Conservation (phyloP, 805 yeast genomes). For the Ogataea naganishii region DNA sequence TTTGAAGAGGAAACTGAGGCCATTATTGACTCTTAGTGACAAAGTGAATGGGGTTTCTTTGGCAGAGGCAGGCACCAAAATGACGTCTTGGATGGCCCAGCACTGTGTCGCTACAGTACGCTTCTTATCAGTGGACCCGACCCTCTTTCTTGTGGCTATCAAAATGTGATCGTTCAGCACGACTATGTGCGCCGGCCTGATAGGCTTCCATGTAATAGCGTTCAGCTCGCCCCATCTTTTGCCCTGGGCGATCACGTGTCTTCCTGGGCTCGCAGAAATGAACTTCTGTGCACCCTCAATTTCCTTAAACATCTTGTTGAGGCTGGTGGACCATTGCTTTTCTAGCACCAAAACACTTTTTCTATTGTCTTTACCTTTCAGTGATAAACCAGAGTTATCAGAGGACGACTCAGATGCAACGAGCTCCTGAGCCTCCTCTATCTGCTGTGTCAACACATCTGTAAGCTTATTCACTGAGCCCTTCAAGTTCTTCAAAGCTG, state of each 20-base stretch:
- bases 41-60: slow-evolving; percentile 13
- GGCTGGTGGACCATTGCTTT: slow-evolving; percentile 71
- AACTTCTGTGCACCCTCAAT: slow-evolving; percentile 89
- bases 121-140: slow-evolving; percentile 23
- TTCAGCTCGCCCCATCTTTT: slow-evolving; percentile 84
- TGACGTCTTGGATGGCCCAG: slow-evolving; percentile 64
- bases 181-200: slow-evolving; percentile 67
- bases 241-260: slow-evolving; percentile 73
- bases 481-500: slow-evolving; percentile 55
- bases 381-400: not conserved
- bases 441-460: slow-evolving; percentile 41
- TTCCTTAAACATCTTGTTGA: slow-evolving; percentile 62
- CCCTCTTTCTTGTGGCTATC: slow-evolving; percentile 56
- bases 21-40: slow-evolving; percentile 9
- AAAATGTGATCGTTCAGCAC: slow-evolving; percentile 69
- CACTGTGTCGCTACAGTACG: slow-evolving; percentile 59
- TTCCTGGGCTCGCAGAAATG: slow-evolving; percentile 65
- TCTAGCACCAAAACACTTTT: slow-evolving; percentile 66
- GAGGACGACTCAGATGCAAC: not conserved
- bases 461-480: slow-evolving; percentile 50
- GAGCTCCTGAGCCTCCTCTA: slow-evolving; percentile 19
- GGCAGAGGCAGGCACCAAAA: slow-evolving; percentile 29
- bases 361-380: slow-evolving; percentile 40
- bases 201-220: slow-evolving; percentile 74
- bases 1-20: slow-evolving; percentile 44